These are phyloP conservation scores for Edaphochlamys debaryana DNA, from an alignment of 139 green algal genomes.

Conservation along the genomic window DNA sequence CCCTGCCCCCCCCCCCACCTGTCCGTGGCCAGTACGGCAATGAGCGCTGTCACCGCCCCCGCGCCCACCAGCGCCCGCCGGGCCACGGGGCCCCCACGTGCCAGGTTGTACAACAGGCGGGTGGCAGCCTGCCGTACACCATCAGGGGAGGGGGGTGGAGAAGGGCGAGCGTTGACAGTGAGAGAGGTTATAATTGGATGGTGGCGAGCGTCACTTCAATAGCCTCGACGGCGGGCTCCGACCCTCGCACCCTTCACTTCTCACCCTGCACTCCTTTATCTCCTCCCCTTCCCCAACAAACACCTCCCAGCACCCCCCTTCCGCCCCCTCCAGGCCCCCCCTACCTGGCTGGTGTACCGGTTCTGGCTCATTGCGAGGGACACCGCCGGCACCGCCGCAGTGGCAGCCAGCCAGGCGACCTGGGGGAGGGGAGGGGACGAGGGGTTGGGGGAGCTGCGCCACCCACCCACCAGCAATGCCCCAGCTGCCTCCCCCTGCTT, in stretches of 20 bases:
- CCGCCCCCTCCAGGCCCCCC: too few relatives aligned
- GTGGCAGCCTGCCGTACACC: conserved; percentile 48
- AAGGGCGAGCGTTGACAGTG: too few relatives aligned
- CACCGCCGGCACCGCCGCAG: conserved; percentile 28
- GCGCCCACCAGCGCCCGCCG: conserved; percentile 29
- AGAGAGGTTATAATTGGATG: too few relatives aligned
- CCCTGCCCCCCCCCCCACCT: neutral
- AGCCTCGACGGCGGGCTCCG: too few relatives aligned
- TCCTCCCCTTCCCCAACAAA: too few relatives aligned
- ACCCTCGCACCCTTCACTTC: too few relatives aligned
- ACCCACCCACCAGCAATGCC: too few relatives aligned
- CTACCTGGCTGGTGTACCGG: conserved; percentile 49
- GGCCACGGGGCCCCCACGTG: conserved; percentile 28
- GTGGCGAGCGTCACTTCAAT: too few relatives aligned
- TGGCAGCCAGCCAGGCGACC: conserved; percentile 46
- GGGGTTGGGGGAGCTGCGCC: too few relatives aligned
- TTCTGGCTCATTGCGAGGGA: conserved; percentile 38
- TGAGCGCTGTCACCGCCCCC: conserved; percentile 28
- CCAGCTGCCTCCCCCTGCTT: neutral
- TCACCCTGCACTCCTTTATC: too few relatives aligned
- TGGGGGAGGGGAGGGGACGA: neutral
- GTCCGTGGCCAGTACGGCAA: conserved; percentile 26
- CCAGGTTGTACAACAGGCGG: conserved; percentile 53
- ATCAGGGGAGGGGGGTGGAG: too few relatives aligned
- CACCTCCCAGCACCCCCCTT: too few relatives aligned